Percentiles rank a stretch among this genome's conserved stretches.
Evolutionary conservation across 2,329 filamentous ascomycete species (phyloP).

Genomic region (Aureobasidium lini): DNA sequence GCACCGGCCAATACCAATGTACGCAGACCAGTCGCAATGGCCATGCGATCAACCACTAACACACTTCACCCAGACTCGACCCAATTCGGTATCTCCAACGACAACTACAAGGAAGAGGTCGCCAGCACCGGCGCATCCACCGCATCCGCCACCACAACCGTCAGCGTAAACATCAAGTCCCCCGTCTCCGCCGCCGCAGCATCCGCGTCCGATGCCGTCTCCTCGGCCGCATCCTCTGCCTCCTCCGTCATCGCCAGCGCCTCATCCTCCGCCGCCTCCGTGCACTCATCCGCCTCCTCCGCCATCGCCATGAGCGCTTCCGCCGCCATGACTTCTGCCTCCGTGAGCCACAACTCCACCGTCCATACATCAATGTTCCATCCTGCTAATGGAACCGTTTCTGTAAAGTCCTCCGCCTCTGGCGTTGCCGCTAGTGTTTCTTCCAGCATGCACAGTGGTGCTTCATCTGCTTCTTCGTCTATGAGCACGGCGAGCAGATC

Average conservation of each 20-base stretch:
- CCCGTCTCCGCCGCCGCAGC: constrained; percentile 20
- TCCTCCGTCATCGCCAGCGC: background rate
- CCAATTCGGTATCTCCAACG: constrained; percentile 53
- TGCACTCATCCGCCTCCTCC: background rate
- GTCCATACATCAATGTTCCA: background rate
- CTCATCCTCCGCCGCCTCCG: background rate
- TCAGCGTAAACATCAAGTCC: constrained; percentile 19
- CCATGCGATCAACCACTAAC: background rate
- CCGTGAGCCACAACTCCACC: constrained; percentile 34
- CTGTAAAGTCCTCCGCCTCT: constrained; percentile 9
- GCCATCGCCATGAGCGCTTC: background rate
- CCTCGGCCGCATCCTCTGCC: constrained; percentile 14
- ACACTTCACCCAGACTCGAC: constrained; percentile 34
- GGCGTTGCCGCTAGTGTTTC: background rate
- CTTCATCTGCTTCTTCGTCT: background rate
- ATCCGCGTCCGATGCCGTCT: constrained; percentile 11
- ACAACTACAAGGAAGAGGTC: constrained; percentile 24
- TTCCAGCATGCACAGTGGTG: background rate
- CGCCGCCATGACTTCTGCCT: background rate
- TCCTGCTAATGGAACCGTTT: background rate
- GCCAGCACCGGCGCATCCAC: constrained; percentile 18
- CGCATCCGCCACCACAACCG: constrained; percentile 15
- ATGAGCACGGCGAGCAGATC: constrained; percentile 15
- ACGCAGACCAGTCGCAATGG: background rate
- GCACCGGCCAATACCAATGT: constrained; percentile 52